Base-by-base conservation (phyloP, 768 basidiomycete species). In the Podaxis mareebaensis region DNA sequence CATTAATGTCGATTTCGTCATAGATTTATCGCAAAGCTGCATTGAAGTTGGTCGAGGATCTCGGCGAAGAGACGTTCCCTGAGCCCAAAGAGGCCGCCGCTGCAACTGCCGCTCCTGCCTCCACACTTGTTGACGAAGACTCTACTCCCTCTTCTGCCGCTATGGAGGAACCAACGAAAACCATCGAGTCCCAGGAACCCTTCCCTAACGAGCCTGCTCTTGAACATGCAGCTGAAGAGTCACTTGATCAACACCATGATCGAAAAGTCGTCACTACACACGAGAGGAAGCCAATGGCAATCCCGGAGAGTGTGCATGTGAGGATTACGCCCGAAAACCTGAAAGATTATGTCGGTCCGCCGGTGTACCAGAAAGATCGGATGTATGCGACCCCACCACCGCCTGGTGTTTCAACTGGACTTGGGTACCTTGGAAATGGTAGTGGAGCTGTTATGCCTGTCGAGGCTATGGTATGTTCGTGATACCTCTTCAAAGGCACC, bases 21-120 rank as follows among this genome's bases (percentile, higher is more conserved):
- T 65, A 98, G 95, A 95, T 99, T 62, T 99, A 96, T 76, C 87
- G 97, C 65, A 99, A 99, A 74, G 93, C 96, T 13, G 96, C 96
- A 0, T 79, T 96, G 67, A 93, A 91, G 74, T 85, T 99, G 58
- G 93, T 99, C 1, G 83, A 89, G 67, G 93, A 96, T 60, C 84
- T 97, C 7, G 95, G 94, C 22, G 96, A 98, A 72, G 87, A 90
- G 3, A 84, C 83, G 0, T 84, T 96, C 67, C 92, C 94, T 0
- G 95, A 95, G 69, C 86, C 90, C 7, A 65, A 68, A 24, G 67
- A 3, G 66, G 65, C 69, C 30, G 15, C 64, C 15, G 59, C 66
- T 46, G 67, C 68, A 38, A 58, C 68, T 24, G 64, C 67, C n/a
- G 58, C 68, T 30, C 28, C 28, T 30, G 42, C 42, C 42, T 59